Evolutionary conservation across 805 yeast genomes (phyloP), one percentile per base, ranked within the genome.

Genomic region (Kuraishia capsulata): DNA sequence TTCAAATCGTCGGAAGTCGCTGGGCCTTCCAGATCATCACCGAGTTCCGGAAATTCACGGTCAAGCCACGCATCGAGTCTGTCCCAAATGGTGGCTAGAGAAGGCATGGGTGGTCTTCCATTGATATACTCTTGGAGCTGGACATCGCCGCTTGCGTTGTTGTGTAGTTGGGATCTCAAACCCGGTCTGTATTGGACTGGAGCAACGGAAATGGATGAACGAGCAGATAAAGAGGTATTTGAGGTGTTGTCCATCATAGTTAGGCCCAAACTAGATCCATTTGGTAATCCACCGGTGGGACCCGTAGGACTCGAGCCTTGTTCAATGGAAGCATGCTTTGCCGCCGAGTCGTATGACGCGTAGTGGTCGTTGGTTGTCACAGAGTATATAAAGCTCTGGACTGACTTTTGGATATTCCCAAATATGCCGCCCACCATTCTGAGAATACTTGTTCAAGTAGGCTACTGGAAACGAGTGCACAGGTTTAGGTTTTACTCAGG

Each of bases 61-160:
- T 73, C 66, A 16, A 90, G 65, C 96, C 97, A 90, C 16, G 76
- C 66, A 47, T 85, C 90, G 41, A 90, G 78, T 51, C 89, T 89
- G 44, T 83, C 73, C 97, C 97, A 90, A 10, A 96, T 83, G 18
- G 78, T 72, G 2, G 73, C 66, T 44, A 89, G 86, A 39, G 90
- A 78, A 14, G 76, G 76, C 38, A 69, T 52, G 16, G 76, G 76
- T 19, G 74, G 72, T 43, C 60, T 69, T 1, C 77, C 77, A 29
- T 62, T 50, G 13, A 57, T 50, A 37, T 62, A 52, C 47, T 55
- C 59, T 49, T 65, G 58, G 57, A 68, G 41, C 49, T 67, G 61
- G 20, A 83, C 80, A 35, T 94, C 95, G 33, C 76, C 82, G 20
- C 62, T 65, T 42, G 59, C 43, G 50, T 34, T 55, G 56, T 14